Evolutionary conservation across 2,329 filamentous ascomycete species (phyloP).

Genomic region (Teratosphaeria nubilosa): DNA sequence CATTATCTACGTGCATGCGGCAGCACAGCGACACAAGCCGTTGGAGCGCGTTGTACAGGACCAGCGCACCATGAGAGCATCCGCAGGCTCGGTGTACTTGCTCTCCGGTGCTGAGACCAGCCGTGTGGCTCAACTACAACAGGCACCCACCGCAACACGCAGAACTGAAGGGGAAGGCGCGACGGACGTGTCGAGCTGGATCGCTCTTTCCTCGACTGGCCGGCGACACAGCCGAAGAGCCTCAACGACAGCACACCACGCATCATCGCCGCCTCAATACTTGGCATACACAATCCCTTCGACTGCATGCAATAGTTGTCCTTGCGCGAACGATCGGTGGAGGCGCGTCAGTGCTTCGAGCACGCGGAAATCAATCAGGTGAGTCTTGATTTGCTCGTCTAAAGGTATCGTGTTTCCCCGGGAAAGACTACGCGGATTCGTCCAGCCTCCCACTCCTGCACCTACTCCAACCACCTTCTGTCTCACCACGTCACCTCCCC

Average conservation of each 20-base stretch:
- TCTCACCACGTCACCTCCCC: neutral
- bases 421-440: neutral
- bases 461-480: neutral
- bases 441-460: neutral
- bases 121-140: neutral
- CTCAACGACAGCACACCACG: neutral
- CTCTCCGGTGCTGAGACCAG: neutral
- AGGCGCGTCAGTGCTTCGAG: neutral
- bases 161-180: neutral
- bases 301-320: neutral
- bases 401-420: neutral
- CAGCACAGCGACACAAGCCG: neutral
- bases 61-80: neutral
- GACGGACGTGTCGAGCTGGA: neutral
- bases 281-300: neutral
- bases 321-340: neutral
- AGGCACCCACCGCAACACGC: neutral
- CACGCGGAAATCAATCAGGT: neutral
- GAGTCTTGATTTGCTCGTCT: conserved; percentile 1
- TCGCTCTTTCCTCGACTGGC: neutral
- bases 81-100: neutral
- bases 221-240: neutral
- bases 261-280: neutral
- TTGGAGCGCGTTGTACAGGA: neutral
- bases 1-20: neutral